phyloP scores from a whole-genome alignment of 345 rosid genomes.

The Euphorbia pulcherrima region DNA sequence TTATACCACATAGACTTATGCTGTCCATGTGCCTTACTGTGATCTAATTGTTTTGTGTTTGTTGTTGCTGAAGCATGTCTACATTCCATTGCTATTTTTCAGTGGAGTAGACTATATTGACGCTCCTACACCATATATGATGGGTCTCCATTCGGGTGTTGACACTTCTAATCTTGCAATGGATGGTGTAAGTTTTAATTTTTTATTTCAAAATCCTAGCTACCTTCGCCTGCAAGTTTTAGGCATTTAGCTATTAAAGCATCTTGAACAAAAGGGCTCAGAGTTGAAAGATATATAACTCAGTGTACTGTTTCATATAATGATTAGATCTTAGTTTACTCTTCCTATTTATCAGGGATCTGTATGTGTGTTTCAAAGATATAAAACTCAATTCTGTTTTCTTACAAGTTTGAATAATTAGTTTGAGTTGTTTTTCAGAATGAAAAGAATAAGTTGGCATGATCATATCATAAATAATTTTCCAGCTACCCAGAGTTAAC shows the following conservation, averaged over 20 bases:
- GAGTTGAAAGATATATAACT: too few species aligned
- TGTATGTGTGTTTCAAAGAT: not conserved
- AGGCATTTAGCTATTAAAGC: not conserved
- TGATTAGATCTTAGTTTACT: not conserved
- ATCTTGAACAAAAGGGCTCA: not conserved
- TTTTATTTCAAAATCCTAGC: not conserved
- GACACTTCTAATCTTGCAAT: slow-evolving; percentile 78
- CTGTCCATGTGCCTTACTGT: slow-evolving; percentile 4
- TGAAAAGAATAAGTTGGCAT: not conserved
- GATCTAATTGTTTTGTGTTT: slow-evolving; percentile 54
- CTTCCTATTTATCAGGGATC: not conserved
- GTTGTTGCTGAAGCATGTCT: slow-evolving; percentile 88
- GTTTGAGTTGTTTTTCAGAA: not conserved
- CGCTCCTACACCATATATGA: slow-evolving; percentile 99
- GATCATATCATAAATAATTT: not conserved
- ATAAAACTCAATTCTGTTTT: not conserved
- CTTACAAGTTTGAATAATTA: not conserved
- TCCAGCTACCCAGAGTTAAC: not conserved
- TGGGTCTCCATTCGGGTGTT: slow-evolving; percentile 97
- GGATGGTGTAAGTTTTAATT: slow-evolving; percentile 85
- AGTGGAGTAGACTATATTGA: slow-evolving; percentile 99
- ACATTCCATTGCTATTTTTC: slow-evolving; percentile 99
- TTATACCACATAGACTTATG: slow-evolving; percentile 2
- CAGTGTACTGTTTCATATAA: not conserved
- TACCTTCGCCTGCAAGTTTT: not conserved